Base-by-base conservation (phyloP, 495 filamentous ascomycete genomes). In the Astrothelium subdiscretum region DNA sequence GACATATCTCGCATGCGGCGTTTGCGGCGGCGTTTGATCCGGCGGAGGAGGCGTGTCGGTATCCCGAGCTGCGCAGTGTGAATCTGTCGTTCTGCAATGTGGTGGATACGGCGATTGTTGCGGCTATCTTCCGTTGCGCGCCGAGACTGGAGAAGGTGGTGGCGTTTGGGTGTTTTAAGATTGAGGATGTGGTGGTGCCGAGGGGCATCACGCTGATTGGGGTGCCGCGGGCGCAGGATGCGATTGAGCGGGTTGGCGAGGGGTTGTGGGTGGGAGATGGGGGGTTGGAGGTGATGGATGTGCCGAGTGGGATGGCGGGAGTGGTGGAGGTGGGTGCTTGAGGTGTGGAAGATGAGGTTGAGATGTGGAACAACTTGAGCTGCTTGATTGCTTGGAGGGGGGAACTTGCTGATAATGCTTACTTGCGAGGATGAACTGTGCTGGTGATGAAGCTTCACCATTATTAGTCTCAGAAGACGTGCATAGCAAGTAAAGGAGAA, bases 121-220 rank as follows among this genome's bases (percentile, higher is more conserved):
- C 83, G 1, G 80, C 78, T 20, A 90, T 95, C 58, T 90, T 95
- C 72, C 76, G 78, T 51, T 79, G 80, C 69, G 96, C 90, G 66
- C 90, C 90, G 3, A 78, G 78, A 3, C 65, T 97, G 35, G 82
- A 83, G 70, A 84, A 83, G 68, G 66, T 95, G 54, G 85, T 87
- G 43, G 88, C 90, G 4, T 96, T 95, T 74, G 89, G 87, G 26
- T 92, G 89, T 74, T 91, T 91, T 76, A 85, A 87, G 24, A 82
- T 95, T 32, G 77, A 73, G 65, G 84, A 90, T 59, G 80, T 89
- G 18, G 74, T 76, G 31, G 85, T 94, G 42, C 90, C 90, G 1
- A 77, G 73, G 57, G 88, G 86, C 26, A 86, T 89, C 65, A 85
- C 88, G 15, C 74, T 95, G 31, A 85, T 96, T 60, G 91, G 91